Percentiles rank a stretch among this genome's conserved stretches.
Conservation (phyloP, 1,139 yeast genomes). For the Yamadazyma blattariae region DNA sequence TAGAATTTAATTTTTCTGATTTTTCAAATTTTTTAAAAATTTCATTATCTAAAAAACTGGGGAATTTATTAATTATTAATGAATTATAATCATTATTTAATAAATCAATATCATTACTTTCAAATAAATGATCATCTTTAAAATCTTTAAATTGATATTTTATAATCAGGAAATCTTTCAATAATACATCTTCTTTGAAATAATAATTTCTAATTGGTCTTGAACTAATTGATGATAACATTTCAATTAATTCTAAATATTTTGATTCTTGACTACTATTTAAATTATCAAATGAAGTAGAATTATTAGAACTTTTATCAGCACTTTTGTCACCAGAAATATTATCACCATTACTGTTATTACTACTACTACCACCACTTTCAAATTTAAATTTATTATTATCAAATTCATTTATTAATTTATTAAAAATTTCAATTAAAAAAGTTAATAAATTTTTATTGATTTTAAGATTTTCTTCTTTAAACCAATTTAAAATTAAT, state of each 20-base stretch:
- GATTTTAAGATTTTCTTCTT: slow-evolving; percentile 40
- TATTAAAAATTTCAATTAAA: slow-evolving; percentile 5
- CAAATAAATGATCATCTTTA: slow-evolving; percentile 46
- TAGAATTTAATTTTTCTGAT: not conserved
- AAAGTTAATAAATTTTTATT: slow-evolving; percentile 29
- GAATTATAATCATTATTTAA: slow-evolving; percentile 32
- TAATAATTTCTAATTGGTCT: slow-evolving; percentile 48
- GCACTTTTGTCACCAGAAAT: not conserved
- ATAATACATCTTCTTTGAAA: slow-evolving; percentile 61
- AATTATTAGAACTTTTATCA: too few species aligned
- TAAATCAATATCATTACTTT: slow-evolving; percentile 27
- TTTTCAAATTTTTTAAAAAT: slow-evolving; percentile 3
- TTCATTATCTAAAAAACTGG: slow-evolving; percentile 26
- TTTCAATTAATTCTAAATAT: slow-evolving; percentile 8
- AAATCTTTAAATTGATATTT: slow-evolving; percentile 57
- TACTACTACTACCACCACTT: too few species aligned
- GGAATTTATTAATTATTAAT: slow-evolving; percentile 18
- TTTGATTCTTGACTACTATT: slow-evolving; percentile 7
- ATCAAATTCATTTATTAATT: slow-evolving; percentile 4
- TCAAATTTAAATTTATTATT: too few species aligned
- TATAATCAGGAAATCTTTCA: slow-evolving; percentile 58
- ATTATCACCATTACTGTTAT: too few species aligned
- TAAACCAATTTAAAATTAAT: slow-evolving; percentile 54
- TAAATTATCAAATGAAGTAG: not conserved
- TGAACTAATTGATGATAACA: slow-evolving; percentile 3